phyloP scores from a whole-genome alignment of 1,139 yeast genomes.

The Saccharomyces hybrid region DNA sequence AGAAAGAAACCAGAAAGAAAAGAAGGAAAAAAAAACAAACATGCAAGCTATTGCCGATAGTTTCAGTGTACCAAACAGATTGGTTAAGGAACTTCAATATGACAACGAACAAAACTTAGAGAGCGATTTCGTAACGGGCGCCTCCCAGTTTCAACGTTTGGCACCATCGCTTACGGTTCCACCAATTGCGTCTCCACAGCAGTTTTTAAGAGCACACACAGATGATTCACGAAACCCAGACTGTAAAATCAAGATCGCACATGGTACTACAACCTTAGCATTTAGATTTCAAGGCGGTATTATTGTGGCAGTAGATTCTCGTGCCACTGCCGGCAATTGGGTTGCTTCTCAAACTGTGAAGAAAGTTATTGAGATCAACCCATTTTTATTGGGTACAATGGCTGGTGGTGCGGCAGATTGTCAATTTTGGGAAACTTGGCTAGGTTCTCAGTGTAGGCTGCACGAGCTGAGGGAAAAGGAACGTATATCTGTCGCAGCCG shows the following conservation, averaged over 20 bases:
- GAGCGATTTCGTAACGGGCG: conserved; percentile 33
- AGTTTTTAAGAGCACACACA: conserved; percentile 93
- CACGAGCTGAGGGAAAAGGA: conserved; percentile 93
- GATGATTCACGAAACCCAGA: conserved; percentile 91
- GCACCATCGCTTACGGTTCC: conserved; percentile 70
- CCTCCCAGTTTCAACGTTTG: conserved; percentile 26
- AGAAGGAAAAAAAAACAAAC: background rate
- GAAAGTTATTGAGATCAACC: conserved; percentile 94
- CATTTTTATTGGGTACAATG: conserved; percentile 92
- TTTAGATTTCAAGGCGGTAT: conserved; percentile 95
- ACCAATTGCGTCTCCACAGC: conserved; percentile 88
- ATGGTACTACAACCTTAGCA: conserved; percentile 96
- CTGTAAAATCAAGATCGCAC: conserved; percentile 92
- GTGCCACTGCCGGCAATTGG: conserved; percentile 99
- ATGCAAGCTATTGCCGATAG: conserved; percentile 32
- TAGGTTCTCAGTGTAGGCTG: conserved; percentile 92
- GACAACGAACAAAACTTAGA: conserved; percentile 32
- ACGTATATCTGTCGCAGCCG: conserved; percentile 93
- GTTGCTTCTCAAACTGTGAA: conserved; percentile 97
- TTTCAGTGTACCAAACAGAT: conserved; percentile 17
- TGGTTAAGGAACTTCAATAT: conserved; percentile 23
- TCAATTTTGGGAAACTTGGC: conserved; percentile 99
- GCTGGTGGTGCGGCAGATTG: conserved; percentile 99
- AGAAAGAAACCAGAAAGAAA: background rate
- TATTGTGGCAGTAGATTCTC: conserved; percentile 91